Evolutionary conservation across 1,139 yeast species (phyloP), one percentile per base, ranked within the genome.

Genomic region (Candida dubliniensis): DNA sequence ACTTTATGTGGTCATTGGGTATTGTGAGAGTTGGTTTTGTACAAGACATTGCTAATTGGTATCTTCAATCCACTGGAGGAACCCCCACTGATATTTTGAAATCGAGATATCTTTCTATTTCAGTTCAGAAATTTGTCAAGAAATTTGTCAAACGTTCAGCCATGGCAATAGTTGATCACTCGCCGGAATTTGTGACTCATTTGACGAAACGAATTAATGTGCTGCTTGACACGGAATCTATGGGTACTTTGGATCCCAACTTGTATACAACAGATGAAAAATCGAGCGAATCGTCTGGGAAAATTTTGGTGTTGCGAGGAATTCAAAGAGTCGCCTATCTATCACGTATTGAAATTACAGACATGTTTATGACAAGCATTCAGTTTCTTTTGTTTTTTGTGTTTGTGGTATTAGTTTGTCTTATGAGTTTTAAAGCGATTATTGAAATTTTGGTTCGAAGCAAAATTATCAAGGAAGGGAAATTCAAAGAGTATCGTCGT

Each of bases 1-100:
- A 93, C 69, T 93, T 93, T 72, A 84, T 83, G 69, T 93, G 99
- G 99, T 84, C 97, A 5, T 77, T 93, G 77, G 99, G 99, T 44
- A 82, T 93, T 51, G 88, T 95, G 55, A 76, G 78, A 46, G 81
- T 82, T 9, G 69, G 70, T n/a, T 89, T 91, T 59, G 86, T 93
- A 80, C 99, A 93, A 65, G 64, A 73, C 40, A 87, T 91, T 47
- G 85, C 95, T 55, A 81, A 84, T 61, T 93, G 99, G 99, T 93
- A 93, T 66, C 83, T 93, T 46, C 96, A 91, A 66, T 74, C 96
- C n/a, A 93, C 99, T 1, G 97, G 97, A 36, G 99, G 99, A 47
- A 64, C 77, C 1, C 83, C 95, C 2, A 84, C 96, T 3, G 85
- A 86, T 46, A 79, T 89, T 38, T 64, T 90, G 40, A 68, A 77